Percentiles rank a stretch among this genome's conserved stretches.
Conservation (phyloP, 2,329 filamentous ascomycete species). For the Trichoderma simmonsii region DNA sequence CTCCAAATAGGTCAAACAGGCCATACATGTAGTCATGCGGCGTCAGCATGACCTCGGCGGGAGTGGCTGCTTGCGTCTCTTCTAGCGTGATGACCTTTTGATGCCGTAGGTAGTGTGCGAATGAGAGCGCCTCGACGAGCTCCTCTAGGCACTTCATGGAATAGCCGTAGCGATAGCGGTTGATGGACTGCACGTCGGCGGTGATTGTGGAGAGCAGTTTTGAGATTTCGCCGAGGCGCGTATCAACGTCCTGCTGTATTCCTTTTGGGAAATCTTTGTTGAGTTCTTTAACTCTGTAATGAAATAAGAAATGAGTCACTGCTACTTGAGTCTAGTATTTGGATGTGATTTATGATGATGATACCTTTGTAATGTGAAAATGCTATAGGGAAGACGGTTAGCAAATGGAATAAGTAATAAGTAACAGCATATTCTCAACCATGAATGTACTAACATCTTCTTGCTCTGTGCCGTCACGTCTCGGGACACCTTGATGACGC, state of each 20-base stretch:
- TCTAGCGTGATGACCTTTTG: slow-evolving; percentile 70
- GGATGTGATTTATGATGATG: not conserved
- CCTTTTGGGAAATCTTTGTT: slow-evolving; percentile 62
- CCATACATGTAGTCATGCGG: slow-evolving; percentile 86
- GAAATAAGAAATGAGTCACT: not conserved
- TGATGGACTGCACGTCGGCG: slow-evolving; percentile 72
- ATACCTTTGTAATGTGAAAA: slow-evolving; percentile 42
- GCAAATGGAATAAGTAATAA: not conserved
- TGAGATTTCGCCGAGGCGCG: slow-evolving; percentile 68
- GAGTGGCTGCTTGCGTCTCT: slow-evolving; percentile 52
- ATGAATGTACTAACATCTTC: slow-evolving; percentile 69
- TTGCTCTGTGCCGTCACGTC: slow-evolving; percentile 94
- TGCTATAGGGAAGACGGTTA: slow-evolving; percentile 27
- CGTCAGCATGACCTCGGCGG: slow-evolving; percentile 60
- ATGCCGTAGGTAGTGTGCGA: slow-evolving; percentile 79
- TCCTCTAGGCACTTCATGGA: slow-evolving; percentile 88
- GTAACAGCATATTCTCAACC: not conserved
- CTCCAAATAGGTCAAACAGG: slow-evolving; percentile 89
- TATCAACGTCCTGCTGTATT: slow-evolving; percentile 67
- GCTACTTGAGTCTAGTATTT: too few relatives aligned
- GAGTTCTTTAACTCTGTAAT: slow-evolving; percentile 59
- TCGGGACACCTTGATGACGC: slow-evolving; percentile 83
- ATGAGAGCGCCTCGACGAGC: slow-evolving; percentile 87
- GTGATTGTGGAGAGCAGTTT: slow-evolving; percentile 65
- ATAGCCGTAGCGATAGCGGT: slow-evolving; percentile 76